Conservation (phyloP, 2,329 filamentous ascomycete genomes). For the Diaporthe amygdali region DNA sequence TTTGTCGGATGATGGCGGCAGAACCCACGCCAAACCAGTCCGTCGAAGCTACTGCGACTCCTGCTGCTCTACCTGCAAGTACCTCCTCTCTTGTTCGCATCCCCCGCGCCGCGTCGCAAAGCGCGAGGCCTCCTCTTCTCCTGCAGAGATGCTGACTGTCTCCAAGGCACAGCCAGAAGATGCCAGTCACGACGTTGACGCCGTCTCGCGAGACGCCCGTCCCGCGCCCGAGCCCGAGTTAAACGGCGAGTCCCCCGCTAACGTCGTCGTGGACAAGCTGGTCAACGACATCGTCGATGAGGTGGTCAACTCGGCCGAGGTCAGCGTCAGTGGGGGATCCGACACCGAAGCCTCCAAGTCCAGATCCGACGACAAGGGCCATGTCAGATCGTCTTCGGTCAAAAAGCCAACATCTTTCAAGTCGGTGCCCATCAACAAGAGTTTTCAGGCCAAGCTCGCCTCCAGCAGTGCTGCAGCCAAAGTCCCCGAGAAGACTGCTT, state of each 20-base stretch:
- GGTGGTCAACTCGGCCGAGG: conserved; percentile 65
- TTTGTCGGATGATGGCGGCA: conserved; percentile 66
- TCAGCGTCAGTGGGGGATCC: conserved; percentile 71
- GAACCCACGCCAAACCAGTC: conserved; percentile 60
- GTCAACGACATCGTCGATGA: conserved; percentile 63
- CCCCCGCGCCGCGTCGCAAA: conserved; percentile 33
- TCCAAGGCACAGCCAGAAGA: conserved; percentile 33
- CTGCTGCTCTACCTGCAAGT: conserved; percentile 52
- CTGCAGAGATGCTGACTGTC: conserved; percentile 52
- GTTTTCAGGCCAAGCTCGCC: conserved; percentile 74
- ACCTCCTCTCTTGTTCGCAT: conserved; percentile 9
- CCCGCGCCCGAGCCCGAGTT: conserved; percentile 38
- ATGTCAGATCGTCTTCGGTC: conserved; percentile 63
- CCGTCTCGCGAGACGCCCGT: conserved; percentile 8
- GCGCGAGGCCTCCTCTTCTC: conserved; percentile 33
- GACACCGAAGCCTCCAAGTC: conserved; percentile 75
- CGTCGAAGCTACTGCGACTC: conserved; percentile 58
- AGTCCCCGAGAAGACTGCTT: conserved; percentile 53
- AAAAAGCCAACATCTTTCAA: conserved; percentile 85
- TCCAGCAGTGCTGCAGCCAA: conserved; percentile 52
- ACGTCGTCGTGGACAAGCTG: conserved; percentile 63
- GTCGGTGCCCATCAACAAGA: conserved; percentile 84
- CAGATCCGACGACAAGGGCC: conserved; percentile 60
- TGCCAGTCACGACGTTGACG: conserved; percentile 23
- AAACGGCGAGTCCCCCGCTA: conserved; percentile 54